Conservation (phyloP, 768 basidiomycete species). For the Astraeus odoratus region DNA sequence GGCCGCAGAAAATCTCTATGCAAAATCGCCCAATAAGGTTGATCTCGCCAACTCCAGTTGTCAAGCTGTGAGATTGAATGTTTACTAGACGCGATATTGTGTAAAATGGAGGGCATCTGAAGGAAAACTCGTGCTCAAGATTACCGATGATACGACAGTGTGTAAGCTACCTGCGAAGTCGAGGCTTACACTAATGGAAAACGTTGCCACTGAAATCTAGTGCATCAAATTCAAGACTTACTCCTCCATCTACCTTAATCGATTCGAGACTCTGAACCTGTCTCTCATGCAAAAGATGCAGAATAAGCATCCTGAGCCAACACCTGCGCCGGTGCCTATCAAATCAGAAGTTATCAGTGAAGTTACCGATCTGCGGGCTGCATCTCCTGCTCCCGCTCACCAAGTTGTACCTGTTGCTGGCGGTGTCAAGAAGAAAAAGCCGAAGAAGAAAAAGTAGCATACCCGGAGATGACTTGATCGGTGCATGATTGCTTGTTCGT, state of each 20-base stretch:
- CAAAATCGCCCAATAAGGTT: slow-evolving; percentile 72
- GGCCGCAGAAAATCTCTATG: slow-evolving; percentile 82
- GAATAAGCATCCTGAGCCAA: slow-evolving; percentile 43
- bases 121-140: slow-evolving; percentile 86
- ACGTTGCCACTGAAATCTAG: slow-evolving; percentile 33
- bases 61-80: neutral
- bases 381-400: slow-evolving; percentile 27
- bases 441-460: slow-evolving; percentile 67
- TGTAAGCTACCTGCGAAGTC: slow-evolving; percentile 23
- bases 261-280: slow-evolving; percentile 88
- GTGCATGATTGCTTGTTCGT: slow-evolving; percentile 9
- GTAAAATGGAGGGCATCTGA: slow-evolving; percentile 87
- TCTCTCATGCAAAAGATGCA: slow-evolving; percentile 84
- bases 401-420: slow-evolving; percentile 38
- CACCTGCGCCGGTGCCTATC: slow-evolving; percentile 13
- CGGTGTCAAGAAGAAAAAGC: slow-evolving; percentile 78
- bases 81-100: slow-evolving; percentile 72
- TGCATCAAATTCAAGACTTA: slow-evolving; percentile 95
- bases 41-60: slow-evolving; percentile 15
- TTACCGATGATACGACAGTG: slow-evolving; percentile 87
- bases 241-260: slow-evolving; percentile 92
- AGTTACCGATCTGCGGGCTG: slow-evolving; percentile 24
- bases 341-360: slow-evolving; percentile 14
- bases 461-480: neutral
- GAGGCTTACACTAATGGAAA: neutral